These are phyloP conservation scores for Lunularia cruciata DNA, from an alignment of 225 moss, liverwort and hornwort genomes.

Conservation along the genomic window DNA sequence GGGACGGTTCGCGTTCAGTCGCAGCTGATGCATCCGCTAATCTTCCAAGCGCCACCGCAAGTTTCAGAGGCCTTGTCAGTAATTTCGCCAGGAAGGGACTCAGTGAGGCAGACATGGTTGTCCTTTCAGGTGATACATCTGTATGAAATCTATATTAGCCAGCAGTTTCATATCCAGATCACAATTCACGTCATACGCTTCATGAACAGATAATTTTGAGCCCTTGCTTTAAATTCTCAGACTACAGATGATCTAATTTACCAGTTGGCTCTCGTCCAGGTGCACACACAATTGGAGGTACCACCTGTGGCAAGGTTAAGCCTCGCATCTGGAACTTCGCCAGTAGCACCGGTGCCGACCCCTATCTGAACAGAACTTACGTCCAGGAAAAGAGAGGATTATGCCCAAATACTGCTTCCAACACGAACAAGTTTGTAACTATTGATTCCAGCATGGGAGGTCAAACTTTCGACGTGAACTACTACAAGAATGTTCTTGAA, in stretches of 20 bases:
- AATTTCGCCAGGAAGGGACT: slow-evolving; percentile 24
- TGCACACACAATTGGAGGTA: slow-evolving; percentile 58
- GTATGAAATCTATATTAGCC: too few relatives aligned
- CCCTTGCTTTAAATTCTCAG: too few relatives aligned
- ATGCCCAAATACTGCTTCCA: slow-evolving; percentile 35
- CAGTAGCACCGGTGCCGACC: slow-evolving; percentile 31
- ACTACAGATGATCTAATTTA: too few relatives aligned
- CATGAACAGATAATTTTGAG: too few relatives aligned
- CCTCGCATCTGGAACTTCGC: slow-evolving; percentile 46
- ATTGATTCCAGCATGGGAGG: slow-evolving; percentile 3
- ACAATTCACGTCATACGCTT: too few relatives aligned
- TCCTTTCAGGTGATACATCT: slow-evolving; percentile 36
- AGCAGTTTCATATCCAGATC: too few relatives aligned
- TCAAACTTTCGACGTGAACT: slow-evolving; percentile 29
- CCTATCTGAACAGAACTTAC: slow-evolving; percentile 36
- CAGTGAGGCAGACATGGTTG: too few relatives aligned
- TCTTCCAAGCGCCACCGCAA: background rate
- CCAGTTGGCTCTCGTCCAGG: slow-evolving; percentile 29
- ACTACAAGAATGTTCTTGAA: slow-evolving; percentile 28
- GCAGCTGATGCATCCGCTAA: background rate
- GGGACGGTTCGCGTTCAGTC: slow-evolving; percentile 23
- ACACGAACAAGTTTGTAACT: background rate
- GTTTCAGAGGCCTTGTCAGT: background rate
- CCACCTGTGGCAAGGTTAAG: slow-evolving; percentile 42
- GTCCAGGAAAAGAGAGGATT: slow-evolving; percentile 30